These are phyloP conservation scores for Leptographium lundbergii DNA, from an alignment of 2,329 filamentous ascomycete species.

Conservation along the genomic window DNA sequence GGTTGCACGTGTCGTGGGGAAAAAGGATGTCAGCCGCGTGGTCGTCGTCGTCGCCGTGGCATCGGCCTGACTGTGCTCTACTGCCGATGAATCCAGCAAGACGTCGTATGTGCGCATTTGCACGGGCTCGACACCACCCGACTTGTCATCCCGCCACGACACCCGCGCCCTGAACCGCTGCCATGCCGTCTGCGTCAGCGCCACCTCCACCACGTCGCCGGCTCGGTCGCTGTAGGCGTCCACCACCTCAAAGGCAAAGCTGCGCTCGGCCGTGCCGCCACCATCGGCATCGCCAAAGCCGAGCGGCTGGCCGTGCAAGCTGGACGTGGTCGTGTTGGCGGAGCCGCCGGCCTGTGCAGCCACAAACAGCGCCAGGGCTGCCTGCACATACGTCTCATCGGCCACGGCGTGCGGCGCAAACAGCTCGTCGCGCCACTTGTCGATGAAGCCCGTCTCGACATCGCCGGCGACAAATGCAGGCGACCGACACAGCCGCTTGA, in stretches of 20 bases:
- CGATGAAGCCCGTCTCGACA: conserved; percentile 93
- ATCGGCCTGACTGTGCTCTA: conserved; percentile 1
- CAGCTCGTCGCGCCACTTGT: conserved; percentile 70
- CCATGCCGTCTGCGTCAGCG: conserved; percentile 33
- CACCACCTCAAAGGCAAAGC: conserved; percentile 37
- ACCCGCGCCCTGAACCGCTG: conserved; percentile 35
- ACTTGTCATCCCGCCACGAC: conserved; percentile 20
- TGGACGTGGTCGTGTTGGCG: background rate
- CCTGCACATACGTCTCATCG: conserved; percentile 73
- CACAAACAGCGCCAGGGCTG: conserved; percentile 61
- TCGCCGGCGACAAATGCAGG: conserved; percentile 73
- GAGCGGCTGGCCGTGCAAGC: conserved; percentile 33
- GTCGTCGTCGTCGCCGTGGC: conserved; percentile 10
- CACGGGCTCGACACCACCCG: background rate
- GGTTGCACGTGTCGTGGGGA: conserved; percentile 65
- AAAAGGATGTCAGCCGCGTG: conserved; percentile 55
- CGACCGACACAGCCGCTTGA: conserved; percentile 76
- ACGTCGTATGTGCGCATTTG: conserved; percentile 29
- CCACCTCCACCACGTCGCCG: conserved; percentile 42
- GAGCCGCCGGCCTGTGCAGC: conserved; percentile 23
- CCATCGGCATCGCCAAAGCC: conserved; percentile 36
- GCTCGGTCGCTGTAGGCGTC: conserved; percentile 42
- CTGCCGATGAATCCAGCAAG: conserved; percentile 22
- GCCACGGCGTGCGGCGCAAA: conserved; percentile 51
- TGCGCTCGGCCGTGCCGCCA: conserved; percentile 28